phyloP scores from a whole-genome alignment of 2,329 filamentous ascomycete species.

The Metarhizium guizhouense region DNA sequence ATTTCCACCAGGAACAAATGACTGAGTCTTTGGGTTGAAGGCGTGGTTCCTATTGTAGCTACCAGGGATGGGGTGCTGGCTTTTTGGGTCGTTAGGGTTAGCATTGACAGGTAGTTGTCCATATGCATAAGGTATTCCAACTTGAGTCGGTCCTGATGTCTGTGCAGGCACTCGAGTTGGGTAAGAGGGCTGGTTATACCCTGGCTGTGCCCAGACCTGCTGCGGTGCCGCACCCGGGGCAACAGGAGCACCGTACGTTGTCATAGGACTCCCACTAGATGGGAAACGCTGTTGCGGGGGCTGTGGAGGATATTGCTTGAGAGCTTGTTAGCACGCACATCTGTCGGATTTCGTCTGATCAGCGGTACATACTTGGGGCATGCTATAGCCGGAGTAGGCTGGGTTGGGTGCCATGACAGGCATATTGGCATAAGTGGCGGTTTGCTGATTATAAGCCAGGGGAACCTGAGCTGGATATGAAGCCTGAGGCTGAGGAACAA shows the following conservation, averaged over 20 bases:
- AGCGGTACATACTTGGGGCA: constrained; percentile 33
- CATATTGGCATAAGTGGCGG: constrained; percentile 34
- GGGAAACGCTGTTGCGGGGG: constrained; percentile 23
- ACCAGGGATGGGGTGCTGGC: constrained; percentile 74
- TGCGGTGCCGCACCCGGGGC: constrained; percentile 20
- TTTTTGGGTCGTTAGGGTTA: constrained; percentile 62
- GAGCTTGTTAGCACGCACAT: not conserved
- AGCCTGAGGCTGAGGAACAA: constrained; percentile 32
- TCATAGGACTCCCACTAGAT: constrained; percentile 24
- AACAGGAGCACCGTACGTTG: constrained; percentile 26
- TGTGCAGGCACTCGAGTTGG: constrained; percentile 19
- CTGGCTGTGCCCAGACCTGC: constrained; percentile 27
- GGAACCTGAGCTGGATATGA: constrained; percentile 38
- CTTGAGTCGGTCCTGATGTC: constrained; percentile 20
- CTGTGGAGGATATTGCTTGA: constrained; percentile 21
- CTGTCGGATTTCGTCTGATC: not conserved
- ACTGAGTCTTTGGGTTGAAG: constrained; percentile 91
- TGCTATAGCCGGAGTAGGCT: constrained; percentile 37
- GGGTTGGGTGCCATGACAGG: constrained; percentile 32
- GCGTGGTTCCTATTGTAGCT: constrained; percentile 70
- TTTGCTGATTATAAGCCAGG: constrained; percentile 34
- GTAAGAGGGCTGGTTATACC: constrained; percentile 22
- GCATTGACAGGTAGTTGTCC: constrained; percentile 66
- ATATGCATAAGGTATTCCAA: constrained; percentile 57
- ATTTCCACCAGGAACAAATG: constrained; percentile 64